A percentile compares a stretch with the other conserved stretches of the same genome.
phyloP scores from a whole-genome alignment of 2,329 filamentous ascomycete genomes.

The Microthyrium microscopicum region DNA sequence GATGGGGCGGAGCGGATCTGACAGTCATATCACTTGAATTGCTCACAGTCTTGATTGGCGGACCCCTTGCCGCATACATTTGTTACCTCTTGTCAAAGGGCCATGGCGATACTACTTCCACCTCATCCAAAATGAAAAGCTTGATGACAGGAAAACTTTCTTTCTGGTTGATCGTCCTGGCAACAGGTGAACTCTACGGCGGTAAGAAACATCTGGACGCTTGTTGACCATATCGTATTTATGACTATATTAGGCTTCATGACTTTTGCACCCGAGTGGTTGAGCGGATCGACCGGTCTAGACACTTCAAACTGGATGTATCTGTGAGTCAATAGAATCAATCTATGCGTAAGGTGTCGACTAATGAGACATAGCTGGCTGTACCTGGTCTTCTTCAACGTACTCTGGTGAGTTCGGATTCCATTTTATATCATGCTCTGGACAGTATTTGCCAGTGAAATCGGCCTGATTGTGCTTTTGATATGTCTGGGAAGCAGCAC shows the following conservation, averaged over 20 bases:
- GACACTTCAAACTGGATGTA: conserved; percentile 45
- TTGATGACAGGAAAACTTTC: conserved; percentile 20
- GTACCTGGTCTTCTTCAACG: conserved; percentile 49
- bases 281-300: conserved; percentile 39
- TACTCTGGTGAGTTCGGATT: conserved; percentile 43
- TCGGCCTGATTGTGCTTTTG: too few species aligned
- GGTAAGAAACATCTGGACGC: conserved; percentile 20
- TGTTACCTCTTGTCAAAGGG: conserved; percentile 33
- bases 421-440: conserved; percentile 44
- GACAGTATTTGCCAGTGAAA: too few species aligned
- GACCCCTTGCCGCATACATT: conserved; percentile 39
- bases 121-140: conserved; percentile 6
- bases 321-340: conserved; percentile 23
- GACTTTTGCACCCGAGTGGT: conserved; percentile 50
- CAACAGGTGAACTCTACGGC: conserved; percentile 48
- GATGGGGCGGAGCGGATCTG: conserved; percentile 43
- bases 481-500: too few species aligned
- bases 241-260: conserved; percentile 31
- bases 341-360: neutral
- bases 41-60: conserved; percentile 42
- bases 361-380: conserved; percentile 28
- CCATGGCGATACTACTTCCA: conserved; percentile 11
- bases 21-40: conserved; percentile 43
- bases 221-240: neutral
- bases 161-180: conserved; percentile 40